phyloP scores from a whole-genome alignment of 192 early-diverging fungal genomes.

The Coemansia sp. region DNA sequence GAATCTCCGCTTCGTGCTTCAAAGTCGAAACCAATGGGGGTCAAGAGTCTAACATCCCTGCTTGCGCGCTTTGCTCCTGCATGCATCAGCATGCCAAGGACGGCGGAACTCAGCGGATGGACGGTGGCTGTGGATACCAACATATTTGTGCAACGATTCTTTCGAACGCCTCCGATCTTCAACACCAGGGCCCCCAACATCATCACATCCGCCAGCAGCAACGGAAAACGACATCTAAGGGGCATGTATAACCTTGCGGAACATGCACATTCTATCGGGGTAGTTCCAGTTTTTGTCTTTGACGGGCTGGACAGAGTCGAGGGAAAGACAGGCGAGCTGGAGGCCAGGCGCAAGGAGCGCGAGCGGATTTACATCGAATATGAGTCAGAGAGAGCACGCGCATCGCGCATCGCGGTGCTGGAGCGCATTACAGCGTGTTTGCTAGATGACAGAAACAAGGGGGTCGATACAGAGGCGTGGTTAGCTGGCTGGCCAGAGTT shows the following conservation, averaged over 20 bases:
- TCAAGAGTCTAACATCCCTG: constrained; percentile 57
- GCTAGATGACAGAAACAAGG: background rate
- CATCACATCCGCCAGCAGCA: constrained; percentile 33
- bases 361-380: constrained; percentile 14
- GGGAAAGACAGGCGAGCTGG: constrained; percentile 57
- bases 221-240: constrained; percentile 56
- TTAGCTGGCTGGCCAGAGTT: background rate
- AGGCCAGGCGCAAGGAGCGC: constrained; percentile 19
- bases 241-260: constrained; percentile 61
- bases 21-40: constrained; percentile 53
- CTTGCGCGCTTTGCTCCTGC: constrained; percentile 56
- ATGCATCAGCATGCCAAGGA: constrained; percentile 35
- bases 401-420: constrained; percentile 19
- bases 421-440: constrained; percentile 9
- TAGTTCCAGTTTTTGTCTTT: constrained; percentile 72
- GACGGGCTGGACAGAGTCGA: constrained; percentile 56
- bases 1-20: background rate
- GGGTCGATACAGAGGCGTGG: background rate
- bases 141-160: constrained; percentile 59
- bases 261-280: constrained; percentile 52
- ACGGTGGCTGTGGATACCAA: constrained; percentile 59
- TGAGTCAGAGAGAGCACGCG: constrained; percentile 19
- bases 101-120: constrained; percentile 44
- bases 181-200: background rate
- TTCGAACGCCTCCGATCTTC: constrained; percentile 19